Evolutionary conservation across 2,329 filamentous ascomycete genomes (phyloP).

Genomic region (Chaetomium sp.): DNA sequence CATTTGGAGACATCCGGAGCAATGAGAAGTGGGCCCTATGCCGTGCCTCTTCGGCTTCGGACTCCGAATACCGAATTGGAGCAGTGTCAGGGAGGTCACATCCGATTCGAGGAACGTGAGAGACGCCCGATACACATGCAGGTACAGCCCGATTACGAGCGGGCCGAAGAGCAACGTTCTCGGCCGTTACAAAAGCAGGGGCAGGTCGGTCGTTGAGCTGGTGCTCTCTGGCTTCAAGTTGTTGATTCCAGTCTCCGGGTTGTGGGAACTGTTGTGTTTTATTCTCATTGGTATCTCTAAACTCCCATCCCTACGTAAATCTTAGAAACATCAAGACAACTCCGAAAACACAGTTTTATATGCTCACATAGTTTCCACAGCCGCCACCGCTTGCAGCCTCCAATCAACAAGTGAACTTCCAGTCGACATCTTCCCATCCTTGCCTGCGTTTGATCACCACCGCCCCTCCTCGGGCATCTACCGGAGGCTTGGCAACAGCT

Average conservation of each 20-base stretch:
- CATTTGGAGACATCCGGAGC: conserved; percentile 35
- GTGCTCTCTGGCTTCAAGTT: neutral
- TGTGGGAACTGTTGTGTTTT: neutral
- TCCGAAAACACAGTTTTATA: neutral
- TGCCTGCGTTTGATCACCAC: neutral
- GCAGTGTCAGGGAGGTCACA: neutral
- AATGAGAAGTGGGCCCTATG: neutral
- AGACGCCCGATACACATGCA: neutral
- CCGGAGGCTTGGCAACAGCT: neutral
- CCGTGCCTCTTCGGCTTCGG: conserved; percentile 4
- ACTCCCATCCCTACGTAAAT: neutral
- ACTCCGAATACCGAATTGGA: conserved; percentile 6
- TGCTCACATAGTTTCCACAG: neutral
- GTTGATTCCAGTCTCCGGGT: neutral
- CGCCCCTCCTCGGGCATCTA: neutral
- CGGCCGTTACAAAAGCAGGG: neutral
- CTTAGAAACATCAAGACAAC: neutral
- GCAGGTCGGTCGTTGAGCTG: no score
- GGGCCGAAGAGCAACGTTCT: neutral
- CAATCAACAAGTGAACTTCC: neutral
- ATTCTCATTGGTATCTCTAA: no score
- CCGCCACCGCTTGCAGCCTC: neutral
- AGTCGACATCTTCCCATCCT: neutral
- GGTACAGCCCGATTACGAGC: neutral
- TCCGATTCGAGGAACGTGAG: neutral